These are phyloP conservation scores for Stachybotrys echinatus DNA, from an alignment of 2,329 filamentous ascomycete genomes.

Conservation along the genomic window DNA sequence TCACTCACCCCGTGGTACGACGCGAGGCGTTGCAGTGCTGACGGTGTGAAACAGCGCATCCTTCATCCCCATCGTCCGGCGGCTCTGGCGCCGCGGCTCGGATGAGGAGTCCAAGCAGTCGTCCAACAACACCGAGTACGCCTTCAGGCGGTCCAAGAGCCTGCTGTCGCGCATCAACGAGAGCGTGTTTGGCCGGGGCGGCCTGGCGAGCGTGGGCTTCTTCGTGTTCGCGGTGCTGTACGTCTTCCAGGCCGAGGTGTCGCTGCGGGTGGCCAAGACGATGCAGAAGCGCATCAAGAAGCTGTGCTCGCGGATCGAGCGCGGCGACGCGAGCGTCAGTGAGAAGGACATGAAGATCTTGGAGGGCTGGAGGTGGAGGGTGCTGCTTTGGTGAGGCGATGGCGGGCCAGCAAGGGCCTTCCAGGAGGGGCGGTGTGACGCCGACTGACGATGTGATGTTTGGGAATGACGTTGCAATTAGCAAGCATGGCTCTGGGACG, in stretches of 20 bases:
- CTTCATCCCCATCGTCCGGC: slow-evolving; percentile 47
- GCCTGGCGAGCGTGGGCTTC: slow-evolving; percentile 44
- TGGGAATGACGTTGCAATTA: too few species aligned
- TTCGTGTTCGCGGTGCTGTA: slow-evolving; percentile 53
- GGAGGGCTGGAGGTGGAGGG: slow-evolving; percentile 52
- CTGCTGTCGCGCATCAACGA: slow-evolving; percentile 45
- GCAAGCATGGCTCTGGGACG: too few species aligned
- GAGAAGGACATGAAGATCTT: slow-evolving; percentile 45
- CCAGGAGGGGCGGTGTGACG: neutral
- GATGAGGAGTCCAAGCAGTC: slow-evolving; percentile 29
- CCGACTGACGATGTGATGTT: neutral
- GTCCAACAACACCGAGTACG: slow-evolving; percentile 52
- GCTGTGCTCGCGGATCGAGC: slow-evolving; percentile 41
- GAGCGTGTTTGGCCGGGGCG: slow-evolving; percentile 36
- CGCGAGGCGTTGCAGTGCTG: slow-evolving; percentile 1
- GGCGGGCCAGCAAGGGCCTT: neutral
- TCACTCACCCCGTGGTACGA: neutral
- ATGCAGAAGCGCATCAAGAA: slow-evolving; percentile 44
- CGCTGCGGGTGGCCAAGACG: slow-evolving; percentile 48
- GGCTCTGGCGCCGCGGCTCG: slow-evolving; percentile 41
- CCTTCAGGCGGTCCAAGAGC: slow-evolving; percentile 44
- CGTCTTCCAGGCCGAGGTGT: slow-evolving; percentile 55
- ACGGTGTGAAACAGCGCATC: slow-evolving; percentile 31
- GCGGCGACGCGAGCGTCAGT: slow-evolving; percentile 37
- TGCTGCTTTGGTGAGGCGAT: slow-evolving; percentile 38